These are phyloP conservation scores for Colletotrichum aenigma DNA, from an alignment of 2,329 filamentous ascomycete genomes.

Conservation along the genomic window DNA sequence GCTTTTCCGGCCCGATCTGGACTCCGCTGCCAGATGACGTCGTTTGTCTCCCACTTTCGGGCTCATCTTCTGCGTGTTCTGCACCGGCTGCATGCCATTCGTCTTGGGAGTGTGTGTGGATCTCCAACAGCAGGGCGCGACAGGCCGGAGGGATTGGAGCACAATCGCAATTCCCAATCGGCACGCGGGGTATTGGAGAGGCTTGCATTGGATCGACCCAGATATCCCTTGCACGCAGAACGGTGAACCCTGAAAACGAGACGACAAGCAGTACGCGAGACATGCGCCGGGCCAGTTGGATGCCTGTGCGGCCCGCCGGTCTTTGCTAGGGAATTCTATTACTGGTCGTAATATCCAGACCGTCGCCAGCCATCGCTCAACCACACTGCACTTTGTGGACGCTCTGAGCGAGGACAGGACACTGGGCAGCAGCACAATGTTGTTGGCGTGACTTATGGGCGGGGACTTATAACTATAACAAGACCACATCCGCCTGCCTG, in stretches of 20 bases:
- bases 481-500: neutral
- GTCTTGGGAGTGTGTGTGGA: constrained; percentile 17
- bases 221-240: constrained; percentile 16
- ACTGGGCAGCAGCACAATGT: neutral
- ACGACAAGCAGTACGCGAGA: constrained; percentile 11
- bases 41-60: neutral
- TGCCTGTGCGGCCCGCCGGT: constrained; percentile 20
- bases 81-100: neutral
- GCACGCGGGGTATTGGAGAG: constrained; percentile 20
- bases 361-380: constrained; percentile 16
- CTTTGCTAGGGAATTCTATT: constrained; percentile 5
- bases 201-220: constrained; percentile 20
- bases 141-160: neutral
- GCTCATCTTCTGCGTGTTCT: constrained; percentile 2
- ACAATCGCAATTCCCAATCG: constrained; percentile 17
- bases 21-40: constrained; percentile 12
- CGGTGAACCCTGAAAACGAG: constrained; percentile 22
- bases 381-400: constrained; percentile 1
- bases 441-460: neutral
- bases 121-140: neutral
- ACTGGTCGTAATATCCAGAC: constrained; percentile 13
- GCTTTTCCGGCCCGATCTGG: neutral
- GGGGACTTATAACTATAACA: neutral
- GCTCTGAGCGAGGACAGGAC: neutral
- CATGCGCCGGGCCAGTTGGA: constrained; percentile 16